A percentile compares a stretch with the other conserved stretches of the same genome.
Evolutionary conservation across 371 early-diverging fungal species (phyloP).

Genomic region (Mucor indicus): DNA sequence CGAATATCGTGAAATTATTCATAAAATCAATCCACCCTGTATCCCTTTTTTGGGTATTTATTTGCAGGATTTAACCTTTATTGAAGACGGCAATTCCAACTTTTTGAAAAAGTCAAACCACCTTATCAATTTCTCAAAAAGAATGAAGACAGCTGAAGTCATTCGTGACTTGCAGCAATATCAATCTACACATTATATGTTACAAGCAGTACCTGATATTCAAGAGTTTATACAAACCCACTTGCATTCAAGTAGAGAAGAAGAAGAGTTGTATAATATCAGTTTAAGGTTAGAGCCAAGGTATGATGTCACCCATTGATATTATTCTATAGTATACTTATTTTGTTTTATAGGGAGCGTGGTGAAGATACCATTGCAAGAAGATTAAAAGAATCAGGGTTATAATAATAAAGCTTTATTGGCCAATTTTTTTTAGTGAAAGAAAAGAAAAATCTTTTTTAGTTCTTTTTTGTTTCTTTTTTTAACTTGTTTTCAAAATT

Average conservation of each 20-base stretch:
- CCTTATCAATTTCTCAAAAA: constrained; percentile 90
- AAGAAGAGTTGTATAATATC: constrained; percentile 64
- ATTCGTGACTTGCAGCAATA: constrained; percentile 90
- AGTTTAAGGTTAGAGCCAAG: constrained; percentile 82
- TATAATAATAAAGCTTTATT: constrained; percentile 10
- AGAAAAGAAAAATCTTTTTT: too few relatives aligned
- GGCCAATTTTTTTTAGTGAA: too few relatives aligned
- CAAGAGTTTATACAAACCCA: constrained; percentile 71
- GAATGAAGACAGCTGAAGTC: constrained; percentile 83
- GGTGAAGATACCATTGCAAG: constrained; percentile 30
- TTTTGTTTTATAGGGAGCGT: constrained; percentile 13
- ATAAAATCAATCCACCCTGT: constrained; percentile 83
- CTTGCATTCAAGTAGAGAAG: constrained; percentile 50
- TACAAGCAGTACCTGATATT: constrained; percentile 77
- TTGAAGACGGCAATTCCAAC: constrained; percentile 86
- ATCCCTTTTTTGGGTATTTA: constrained; percentile 90
- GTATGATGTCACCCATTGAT: constrained; percentile 19
- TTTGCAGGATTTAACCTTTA: constrained; percentile 89
- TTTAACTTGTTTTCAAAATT: too few relatives aligned
- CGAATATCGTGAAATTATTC: constrained; percentile 81
- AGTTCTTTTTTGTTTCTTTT: too few relatives aligned
- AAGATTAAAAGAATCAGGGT: constrained; percentile 27
- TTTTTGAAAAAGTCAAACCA: constrained; percentile 45
- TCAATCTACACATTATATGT: constrained; percentile 73
- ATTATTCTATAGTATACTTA: background rate